Conservation (phyloP, 305 asterid species). For the Salvia sclarea region DNA sequence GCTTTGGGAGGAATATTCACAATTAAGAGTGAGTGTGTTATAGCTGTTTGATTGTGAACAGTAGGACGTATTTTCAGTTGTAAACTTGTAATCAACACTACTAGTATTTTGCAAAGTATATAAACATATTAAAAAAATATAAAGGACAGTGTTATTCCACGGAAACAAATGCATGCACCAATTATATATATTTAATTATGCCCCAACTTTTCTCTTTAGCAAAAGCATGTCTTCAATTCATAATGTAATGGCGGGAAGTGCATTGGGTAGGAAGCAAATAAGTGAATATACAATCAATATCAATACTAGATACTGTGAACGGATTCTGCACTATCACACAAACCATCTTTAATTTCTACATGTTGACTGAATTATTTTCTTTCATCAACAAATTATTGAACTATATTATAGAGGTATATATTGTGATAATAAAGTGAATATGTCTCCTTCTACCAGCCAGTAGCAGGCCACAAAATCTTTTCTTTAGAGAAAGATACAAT, state of each 20-base stretch:
- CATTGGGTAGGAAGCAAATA: background rate
- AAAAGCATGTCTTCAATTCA: too few species aligned
- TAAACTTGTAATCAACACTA: background rate
- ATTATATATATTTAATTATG: background rate
- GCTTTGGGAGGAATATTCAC: background rate
- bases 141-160: background rate
- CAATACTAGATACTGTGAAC: background rate
- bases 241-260: background rate
- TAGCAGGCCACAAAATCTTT: too few species aligned
- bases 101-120: background rate
- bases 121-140: background rate
- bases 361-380: background rate
- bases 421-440: background rate
- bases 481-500: too few species aligned
- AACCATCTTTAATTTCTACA: background rate
- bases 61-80: background rate
- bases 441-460: too few species aligned
- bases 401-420: background rate
- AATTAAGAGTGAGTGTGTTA: background rate
- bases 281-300: background rate
- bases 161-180: background rate
- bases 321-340: background rate
- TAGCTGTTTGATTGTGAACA: background rate
- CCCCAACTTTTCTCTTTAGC: background rate
- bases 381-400: background rate